Evolutionary conservation across 2,329 filamentous ascomycete genomes (phyloP).

Genomic region (Cercospora canescens): DNA sequence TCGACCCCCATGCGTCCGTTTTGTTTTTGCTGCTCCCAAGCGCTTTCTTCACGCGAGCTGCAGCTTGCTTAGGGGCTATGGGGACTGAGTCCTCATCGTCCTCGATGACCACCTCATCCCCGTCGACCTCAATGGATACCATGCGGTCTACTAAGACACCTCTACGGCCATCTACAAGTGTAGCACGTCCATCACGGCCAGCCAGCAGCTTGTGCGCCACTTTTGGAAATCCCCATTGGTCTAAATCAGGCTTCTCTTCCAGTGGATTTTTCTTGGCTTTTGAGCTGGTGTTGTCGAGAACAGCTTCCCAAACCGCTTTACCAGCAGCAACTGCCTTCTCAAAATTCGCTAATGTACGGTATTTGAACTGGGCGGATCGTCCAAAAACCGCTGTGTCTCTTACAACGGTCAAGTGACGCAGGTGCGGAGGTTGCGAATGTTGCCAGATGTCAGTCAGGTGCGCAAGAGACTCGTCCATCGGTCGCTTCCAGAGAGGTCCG

Average conservation of each 20-base stretch:
- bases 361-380: slow-evolving; percentile 54
- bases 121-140: slow-evolving; percentile 26
- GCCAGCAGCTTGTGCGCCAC: slow-evolving; percentile 37
- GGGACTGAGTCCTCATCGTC: neutral
- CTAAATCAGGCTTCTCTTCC: slow-evolving; percentile 33
- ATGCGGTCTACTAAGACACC: slow-evolving; percentile 11
- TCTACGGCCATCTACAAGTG: slow-evolving; percentile 37
- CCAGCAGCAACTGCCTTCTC: slow-evolving; percentile 53
- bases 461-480: slow-evolving; percentile 54
- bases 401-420: slow-evolving; percentile 58
- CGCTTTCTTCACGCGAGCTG: neutral
- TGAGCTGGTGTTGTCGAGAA: slow-evolving; percentile 37
- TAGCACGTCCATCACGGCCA: slow-evolving; percentile 44
- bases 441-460: slow-evolving; percentile 59
- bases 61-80: neutral
- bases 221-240: slow-evolving; percentile 51
- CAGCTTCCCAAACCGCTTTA: slow-evolving; percentile 55
- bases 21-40: neutral
- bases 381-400: slow-evolving; percentile 53
- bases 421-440: slow-evolving; percentile 57
- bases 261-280: slow-evolving; percentile 29
- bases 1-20: neutral
- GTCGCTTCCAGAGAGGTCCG: slow-evolving; percentile 55
- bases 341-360: slow-evolving; percentile 56
- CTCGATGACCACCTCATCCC: slow-evolving; percentile 23